Conservation (phyloP, 371 early-diverging fungal genomes). For the Vairimorpha necatrix region DNA sequence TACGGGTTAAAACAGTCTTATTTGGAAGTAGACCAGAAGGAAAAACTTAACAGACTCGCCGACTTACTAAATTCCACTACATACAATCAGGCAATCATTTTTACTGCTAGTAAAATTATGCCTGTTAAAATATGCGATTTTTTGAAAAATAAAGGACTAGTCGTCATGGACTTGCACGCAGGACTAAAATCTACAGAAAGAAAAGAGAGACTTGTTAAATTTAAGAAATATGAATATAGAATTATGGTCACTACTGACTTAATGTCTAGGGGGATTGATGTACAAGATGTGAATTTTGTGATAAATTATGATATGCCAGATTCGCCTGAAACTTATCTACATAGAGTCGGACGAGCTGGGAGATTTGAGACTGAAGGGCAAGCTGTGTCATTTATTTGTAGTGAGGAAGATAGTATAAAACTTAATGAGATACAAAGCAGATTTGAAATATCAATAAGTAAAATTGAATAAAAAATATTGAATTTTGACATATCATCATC, state of each 20-base stretch:
- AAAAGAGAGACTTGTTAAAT: not conserved
- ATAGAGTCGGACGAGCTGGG: constrained; percentile 97
- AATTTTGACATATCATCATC: no score
- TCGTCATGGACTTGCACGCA: constrained; percentile 82
- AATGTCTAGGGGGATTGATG: constrained; percentile 95
- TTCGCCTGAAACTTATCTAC: constrained; percentile 93
- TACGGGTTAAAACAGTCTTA: constrained; percentile 94
- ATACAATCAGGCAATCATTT: constrained; percentile 10
- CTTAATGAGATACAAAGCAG: constrained; percentile 79
- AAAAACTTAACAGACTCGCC: not conserved
- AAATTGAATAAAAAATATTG: not conserved
- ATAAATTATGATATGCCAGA: constrained; percentile 99
- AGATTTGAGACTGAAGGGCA: constrained; percentile 92
- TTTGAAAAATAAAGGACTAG: not conserved
- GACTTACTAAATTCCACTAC: not conserved
- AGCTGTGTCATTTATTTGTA: constrained; percentile 84
- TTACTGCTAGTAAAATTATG: not conserved
- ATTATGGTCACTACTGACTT: constrained; percentile 69
- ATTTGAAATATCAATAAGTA: constrained; percentile 73
- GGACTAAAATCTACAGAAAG: constrained; percentile 79
- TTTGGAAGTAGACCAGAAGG: constrained; percentile 85
- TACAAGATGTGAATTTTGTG: constrained; percentile 94
- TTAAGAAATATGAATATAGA: constrained; percentile 21
- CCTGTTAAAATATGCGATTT: not conserved
- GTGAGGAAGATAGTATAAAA: constrained; percentile 73